These are phyloP conservation scores for Pharnaceum exiguum DNA, from an alignment of 148 eudicot species.

Conservation along the genomic window DNA sequence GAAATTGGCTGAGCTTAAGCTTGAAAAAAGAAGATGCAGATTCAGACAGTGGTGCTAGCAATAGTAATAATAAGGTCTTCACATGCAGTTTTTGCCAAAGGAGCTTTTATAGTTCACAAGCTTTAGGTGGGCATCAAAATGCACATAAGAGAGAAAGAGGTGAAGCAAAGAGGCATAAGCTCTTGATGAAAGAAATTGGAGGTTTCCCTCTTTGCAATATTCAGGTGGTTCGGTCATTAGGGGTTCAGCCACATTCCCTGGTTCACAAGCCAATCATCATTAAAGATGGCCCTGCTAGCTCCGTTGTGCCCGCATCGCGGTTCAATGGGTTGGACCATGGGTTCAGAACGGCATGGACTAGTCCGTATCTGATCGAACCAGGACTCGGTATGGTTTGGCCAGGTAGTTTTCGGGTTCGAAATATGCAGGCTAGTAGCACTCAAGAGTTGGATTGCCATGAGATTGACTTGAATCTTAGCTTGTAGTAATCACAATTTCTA, in stretches of 20 bases:
- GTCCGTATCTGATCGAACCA: not conserved
- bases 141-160: constrained; percentile 32
- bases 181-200: constrained; percentile 27
- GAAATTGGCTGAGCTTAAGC: constrained; percentile 24
- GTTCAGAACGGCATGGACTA: constrained; percentile 1
- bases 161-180: constrained; percentile 25
- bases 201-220: not conserved
- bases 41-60: not conserved
- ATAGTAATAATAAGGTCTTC: constrained; percentile 9
- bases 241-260: constrained; percentile 29
- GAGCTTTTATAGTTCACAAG: constrained; percentile 26
- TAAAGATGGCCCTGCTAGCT: constrained; percentile 3
- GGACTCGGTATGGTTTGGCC: constrained; percentile 19
- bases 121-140: constrained; percentile 31
- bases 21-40: constrained; percentile 5
- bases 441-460: constrained; percentile 9
- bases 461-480: constrained; percentile 28
- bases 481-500: constrained; percentile 13
- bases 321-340: not conserved
- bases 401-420: constrained; percentile 17
- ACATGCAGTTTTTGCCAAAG: constrained; percentile 21
- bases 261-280: constrained; percentile 12
- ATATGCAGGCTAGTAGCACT: constrained; percentile 2
- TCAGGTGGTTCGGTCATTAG: constrained; percentile 14
- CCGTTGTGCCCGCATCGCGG: constrained; percentile 6